These are phyloP conservation scores for Talaromyces sp. DNA, from an alignment of 2,329 filamentous ascomycete species.

Conservation along the genomic window DNA sequence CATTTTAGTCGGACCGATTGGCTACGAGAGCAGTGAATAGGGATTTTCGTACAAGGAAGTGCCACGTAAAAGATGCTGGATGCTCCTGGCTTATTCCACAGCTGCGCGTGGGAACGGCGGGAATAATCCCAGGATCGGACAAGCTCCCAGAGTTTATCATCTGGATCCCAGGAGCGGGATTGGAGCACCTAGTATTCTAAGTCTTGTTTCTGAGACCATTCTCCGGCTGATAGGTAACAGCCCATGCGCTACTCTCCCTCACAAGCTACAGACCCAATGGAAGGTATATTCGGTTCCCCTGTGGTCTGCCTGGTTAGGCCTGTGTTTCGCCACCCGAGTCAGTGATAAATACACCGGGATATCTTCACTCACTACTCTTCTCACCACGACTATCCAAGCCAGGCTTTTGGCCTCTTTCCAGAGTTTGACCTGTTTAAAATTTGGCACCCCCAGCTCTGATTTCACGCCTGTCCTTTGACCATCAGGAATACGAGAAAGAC, in stretches of 20 bases:
- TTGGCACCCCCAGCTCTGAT: not conserved
- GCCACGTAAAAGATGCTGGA: not conserved
- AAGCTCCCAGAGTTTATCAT: not conserved
- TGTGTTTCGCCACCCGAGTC: not conserved
- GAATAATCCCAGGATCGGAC: not conserved
- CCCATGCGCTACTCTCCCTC: not conserved
- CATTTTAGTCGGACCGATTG: not conserved
- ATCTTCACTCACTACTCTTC: not conserved
- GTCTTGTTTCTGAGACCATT: not conserved
- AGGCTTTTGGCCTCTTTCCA: not conserved
- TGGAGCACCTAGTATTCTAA: not conserved
- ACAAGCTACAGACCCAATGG: not conserved
- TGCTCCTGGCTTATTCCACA: not conserved
- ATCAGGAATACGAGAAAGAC: not conserved
- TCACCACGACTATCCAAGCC: not conserved
- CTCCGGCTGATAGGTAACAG: not conserved
- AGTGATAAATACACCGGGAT: not conserved
- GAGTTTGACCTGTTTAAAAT: not conserved
- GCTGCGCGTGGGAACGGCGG: not conserved
- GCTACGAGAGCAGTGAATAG: not conserved
- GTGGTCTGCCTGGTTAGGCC: not conserved
- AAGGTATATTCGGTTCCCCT: not conserved
- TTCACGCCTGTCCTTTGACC: not conserved
- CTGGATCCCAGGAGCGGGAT: not conserved
- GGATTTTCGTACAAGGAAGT: not conserved